Conservation (phyloP, 306 rosid genomes). For the Gillenia trifoliata region DNA sequence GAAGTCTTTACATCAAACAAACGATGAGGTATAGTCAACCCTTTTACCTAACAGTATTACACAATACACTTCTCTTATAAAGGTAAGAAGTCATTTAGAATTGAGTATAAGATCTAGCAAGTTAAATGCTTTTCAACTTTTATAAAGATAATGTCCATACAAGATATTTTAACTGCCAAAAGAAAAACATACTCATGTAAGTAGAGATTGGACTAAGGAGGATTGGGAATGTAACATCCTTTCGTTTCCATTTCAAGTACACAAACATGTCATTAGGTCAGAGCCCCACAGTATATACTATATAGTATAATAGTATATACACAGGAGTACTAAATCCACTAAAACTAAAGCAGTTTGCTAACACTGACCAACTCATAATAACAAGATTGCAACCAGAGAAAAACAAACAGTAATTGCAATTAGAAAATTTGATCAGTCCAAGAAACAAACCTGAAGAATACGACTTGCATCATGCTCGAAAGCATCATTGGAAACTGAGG, state of each 20-base stretch:
- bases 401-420: background rate
- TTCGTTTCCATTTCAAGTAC: background rate
- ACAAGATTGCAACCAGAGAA: background rate
- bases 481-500: slow-evolving; percentile 73
- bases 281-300: background rate
- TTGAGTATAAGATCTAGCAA: background rate
- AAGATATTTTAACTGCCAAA: background rate
- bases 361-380: background rate
- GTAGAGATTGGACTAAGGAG: background rate
- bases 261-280: background rate
- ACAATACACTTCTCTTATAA: background rate
- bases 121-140: background rate
- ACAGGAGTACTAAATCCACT: background rate
- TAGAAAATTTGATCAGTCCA: background rate
- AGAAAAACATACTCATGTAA: background rate
- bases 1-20: background rate
- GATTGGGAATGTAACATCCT: background rate
- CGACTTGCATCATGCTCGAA: slow-evolving; percentile 86
- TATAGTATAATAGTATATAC: background rate
- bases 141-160: background rate
- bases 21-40: background rate
- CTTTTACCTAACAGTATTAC: background rate
- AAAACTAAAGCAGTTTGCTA: background rate
- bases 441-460: slow-evolving; percentile 69
- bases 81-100: background rate